phyloP scores from a whole-genome alignment of 129 eudicot species.

The Gnaphalium uliginosum region DNA sequence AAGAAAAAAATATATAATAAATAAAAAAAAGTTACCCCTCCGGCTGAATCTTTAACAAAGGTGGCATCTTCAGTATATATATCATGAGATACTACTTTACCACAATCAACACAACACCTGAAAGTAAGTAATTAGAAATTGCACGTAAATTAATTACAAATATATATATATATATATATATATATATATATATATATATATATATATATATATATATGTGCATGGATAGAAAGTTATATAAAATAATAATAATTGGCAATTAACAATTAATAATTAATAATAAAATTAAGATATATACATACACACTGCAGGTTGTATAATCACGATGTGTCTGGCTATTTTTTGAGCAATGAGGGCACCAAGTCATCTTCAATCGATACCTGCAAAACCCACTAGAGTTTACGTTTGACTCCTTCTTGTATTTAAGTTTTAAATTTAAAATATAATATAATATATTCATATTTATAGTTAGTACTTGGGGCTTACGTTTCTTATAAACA shows the following conservation, averaged over 20 bases:
- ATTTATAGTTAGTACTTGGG: no score
- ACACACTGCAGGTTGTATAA: conserved; percentile 21
- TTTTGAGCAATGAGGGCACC: conserved; percentile 26
- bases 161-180: no score
- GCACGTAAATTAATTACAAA: no score
- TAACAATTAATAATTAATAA: not conserved
- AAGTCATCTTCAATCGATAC: no score
- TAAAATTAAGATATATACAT: conserved; percentile 1
- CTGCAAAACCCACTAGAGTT: no score
- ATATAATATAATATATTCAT: no score
- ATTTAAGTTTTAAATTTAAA: no score
- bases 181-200: not conserved
- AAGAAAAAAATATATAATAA: not conserved
- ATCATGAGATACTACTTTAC: conserved; percentile 40
- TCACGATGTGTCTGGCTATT: conserved; percentile 24
- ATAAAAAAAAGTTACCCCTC: conserved; percentile 29
- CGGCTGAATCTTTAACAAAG: conserved; percentile 40
- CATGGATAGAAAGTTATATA: no score
- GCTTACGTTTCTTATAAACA: no score
- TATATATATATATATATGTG: conserved; percentile 14
- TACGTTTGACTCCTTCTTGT: no score
- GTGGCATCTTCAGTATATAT: conserved; percentile 36
- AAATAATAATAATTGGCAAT: no score
- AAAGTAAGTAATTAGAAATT: not conserved
- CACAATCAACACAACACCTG: conserved; percentile 46